Conservation (phyloP, 805 yeast species). For the Suhomyces pyralidae region DNA sequence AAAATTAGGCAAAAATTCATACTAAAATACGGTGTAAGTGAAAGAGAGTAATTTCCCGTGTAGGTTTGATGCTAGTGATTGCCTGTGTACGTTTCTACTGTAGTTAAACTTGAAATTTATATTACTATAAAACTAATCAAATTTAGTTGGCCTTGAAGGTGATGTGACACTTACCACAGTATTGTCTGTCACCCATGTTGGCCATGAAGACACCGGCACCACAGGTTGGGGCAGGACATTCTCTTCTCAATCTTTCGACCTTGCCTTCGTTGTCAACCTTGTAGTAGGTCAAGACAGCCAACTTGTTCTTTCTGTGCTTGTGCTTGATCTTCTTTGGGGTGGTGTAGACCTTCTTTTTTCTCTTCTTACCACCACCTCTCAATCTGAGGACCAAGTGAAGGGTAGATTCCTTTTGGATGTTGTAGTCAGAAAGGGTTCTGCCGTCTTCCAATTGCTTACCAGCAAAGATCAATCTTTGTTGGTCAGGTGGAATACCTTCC, state of each 20-base stretch:
- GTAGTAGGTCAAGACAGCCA: constrained; percentile 99
- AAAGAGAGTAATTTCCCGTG: too few species aligned
- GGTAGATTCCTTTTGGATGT: constrained; percentile 99
- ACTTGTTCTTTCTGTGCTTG: constrained; percentile 99
- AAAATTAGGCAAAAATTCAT: too few species aligned
- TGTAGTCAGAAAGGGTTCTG: constrained; percentile 98
- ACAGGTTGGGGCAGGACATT: constrained; percentile 88
- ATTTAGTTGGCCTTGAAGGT: constrained; percentile 58
- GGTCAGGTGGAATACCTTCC: constrained; percentile 99
- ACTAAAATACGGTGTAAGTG: too few species aligned
- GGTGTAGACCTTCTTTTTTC: constrained; percentile 99
- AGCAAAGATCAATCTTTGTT: constrained; percentile 98
- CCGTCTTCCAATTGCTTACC: constrained; percentile 99
- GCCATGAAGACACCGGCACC: constrained; percentile 99
- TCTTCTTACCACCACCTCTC: constrained; percentile 98
- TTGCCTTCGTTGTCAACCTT: constrained; percentile 98
- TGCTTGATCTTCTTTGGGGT: constrained; percentile 99
- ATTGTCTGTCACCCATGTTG: constrained; percentile 96
- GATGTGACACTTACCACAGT: constrained; percentile 99
- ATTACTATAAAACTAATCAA: not conserved
- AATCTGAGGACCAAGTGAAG: constrained; percentile 94
- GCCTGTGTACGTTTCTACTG: too few species aligned
- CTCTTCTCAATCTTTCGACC: constrained; percentile 98
- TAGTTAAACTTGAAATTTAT: too few species aligned
- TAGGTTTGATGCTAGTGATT: too few species aligned